phyloP scores from a whole-genome alignment of 192 early-diverging fungal species.

The Radiomyces spectabilis region DNA sequence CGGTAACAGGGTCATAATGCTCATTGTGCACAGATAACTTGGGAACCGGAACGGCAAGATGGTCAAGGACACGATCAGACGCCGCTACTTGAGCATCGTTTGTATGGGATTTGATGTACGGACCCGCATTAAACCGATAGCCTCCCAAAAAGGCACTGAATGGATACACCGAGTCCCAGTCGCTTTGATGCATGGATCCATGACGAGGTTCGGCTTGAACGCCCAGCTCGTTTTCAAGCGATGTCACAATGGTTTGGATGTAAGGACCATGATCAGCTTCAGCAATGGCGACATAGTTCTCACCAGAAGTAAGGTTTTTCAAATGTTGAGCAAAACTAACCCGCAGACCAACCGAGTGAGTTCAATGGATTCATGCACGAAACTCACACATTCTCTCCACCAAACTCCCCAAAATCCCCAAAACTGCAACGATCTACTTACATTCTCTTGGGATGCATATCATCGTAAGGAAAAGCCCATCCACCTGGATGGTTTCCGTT shows the following conservation, averaged over 20 bases:
- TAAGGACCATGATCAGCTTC: conserved; percentile 52
- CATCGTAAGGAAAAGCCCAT: conserved; percentile 43
- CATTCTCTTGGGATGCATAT: conserved; percentile 55
- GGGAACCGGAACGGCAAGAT: conserved; percentile 25
- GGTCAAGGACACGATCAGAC: conserved; percentile 4
- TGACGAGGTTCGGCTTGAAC: conserved; percentile 18
- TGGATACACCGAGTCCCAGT: conserved; percentile 58
- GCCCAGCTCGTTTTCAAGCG: conserved; percentile 33
- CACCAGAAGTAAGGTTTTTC: conserved; percentile 53
- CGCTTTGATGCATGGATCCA: conserved; percentile 26
- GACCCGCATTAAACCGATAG: conserved; percentile 36
- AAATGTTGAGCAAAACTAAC: conserved; percentile 49
- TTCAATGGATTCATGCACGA: no score
- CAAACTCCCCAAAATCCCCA: no score
- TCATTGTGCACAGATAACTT: conserved; percentile 29
- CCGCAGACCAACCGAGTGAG: no score
- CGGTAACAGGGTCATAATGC: conserved; percentile 35
- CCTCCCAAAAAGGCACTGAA: conserved; percentile 52
- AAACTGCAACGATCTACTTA: no score
- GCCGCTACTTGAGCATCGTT: conserved; percentile 15
- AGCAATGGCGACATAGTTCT: conserved; percentile 45
- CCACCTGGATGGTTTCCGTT: conserved; percentile 8
- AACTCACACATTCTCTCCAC: no score
- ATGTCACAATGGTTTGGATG: conserved; percentile 28
- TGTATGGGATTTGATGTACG: conserved; percentile 35